phyloP scores from a whole-genome alignment of 257 asterid genomes.

The Solanum lycopersicoides region DNA sequence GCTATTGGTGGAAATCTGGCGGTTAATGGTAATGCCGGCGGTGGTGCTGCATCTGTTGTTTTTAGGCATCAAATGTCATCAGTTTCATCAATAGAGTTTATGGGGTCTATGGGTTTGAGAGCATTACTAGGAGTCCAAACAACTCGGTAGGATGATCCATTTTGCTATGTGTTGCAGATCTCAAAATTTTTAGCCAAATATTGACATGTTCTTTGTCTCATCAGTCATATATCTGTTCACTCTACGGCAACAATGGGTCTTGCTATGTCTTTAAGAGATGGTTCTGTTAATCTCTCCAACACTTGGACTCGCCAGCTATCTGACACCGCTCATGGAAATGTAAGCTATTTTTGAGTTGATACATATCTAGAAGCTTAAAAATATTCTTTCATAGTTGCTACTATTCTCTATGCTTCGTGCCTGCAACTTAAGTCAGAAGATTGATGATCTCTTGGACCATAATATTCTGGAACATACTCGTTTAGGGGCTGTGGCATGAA shows the following conservation, averaged over 20 bases:
- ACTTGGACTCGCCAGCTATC: slow-evolving; percentile 88
- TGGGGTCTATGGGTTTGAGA: slow-evolving; percentile 79
- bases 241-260: slow-evolving; percentile 75
- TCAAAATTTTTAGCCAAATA: not conserved
- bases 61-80: slow-evolving; percentile 73
- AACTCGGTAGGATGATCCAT: slow-evolving; percentile 45
- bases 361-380: not conserved
- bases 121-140: slow-evolving; percentile 70
- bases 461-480: not conserved
- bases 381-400: not conserved
- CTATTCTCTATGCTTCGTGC: not conserved
- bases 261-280: slow-evolving; percentile 78
- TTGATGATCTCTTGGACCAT: not conserved
- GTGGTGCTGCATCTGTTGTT: slow-evolving; percentile 69
- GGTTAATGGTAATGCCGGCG: slow-evolving; percentile 58
- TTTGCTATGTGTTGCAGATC: not conserved
- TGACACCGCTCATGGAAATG: slow-evolving; percentile 64
- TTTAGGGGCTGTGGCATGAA: not conserved
- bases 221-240: slow-evolving; percentile 77
- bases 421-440: not conserved
- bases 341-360: slow-evolving; percentile 20
- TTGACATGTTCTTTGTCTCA: slow-evolving; percentile 2
- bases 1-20: slow-evolving; percentile 80
- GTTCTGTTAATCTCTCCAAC: slow-evolving; percentile 83
- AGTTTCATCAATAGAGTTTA: slow-evolving; percentile 58